Conservation (phyloP, 345 rosid genomes). For the Pistacia integerrima region DNA sequence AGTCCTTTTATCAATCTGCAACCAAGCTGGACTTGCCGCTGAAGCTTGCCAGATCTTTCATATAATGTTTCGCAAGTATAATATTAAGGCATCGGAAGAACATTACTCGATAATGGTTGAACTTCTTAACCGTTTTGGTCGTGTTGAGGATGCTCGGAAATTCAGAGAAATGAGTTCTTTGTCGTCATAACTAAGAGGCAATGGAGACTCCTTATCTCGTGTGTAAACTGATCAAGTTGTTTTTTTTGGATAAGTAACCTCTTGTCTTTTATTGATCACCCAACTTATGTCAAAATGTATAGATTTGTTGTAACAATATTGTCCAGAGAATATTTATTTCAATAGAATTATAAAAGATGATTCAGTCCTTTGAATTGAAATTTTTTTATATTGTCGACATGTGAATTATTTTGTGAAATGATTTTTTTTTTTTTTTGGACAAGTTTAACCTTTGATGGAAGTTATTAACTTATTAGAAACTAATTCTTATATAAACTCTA, state of each 20-base stretch:
- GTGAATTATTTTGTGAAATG: no score
- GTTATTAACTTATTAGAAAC: no score
- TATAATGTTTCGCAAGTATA: conserved; percentile 47
- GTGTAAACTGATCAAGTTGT: background rate
- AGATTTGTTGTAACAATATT: background rate
- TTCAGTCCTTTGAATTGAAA: no score
- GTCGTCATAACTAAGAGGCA: conserved; percentile 6
- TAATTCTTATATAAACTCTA: no score
- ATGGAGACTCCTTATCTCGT: background rate
- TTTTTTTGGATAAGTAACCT: background rate
- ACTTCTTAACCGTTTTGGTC: conserved; percentile 46
- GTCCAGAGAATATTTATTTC: background rate
- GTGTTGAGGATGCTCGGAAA: conserved; percentile 46
- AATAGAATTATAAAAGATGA: no score
- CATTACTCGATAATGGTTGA: conserved; percentile 43
- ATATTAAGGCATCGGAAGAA: conserved; percentile 47
- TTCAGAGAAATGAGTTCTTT: conserved; percentile 36
- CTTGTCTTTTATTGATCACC: background rate
- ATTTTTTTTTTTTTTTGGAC: no score
- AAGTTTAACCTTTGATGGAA: no score
- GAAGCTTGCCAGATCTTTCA: conserved; percentile 60
- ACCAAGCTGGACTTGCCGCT: conserved; percentile 67
- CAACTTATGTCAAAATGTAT: background rate
- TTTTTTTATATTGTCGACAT: no score
- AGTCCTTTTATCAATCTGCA: conserved; percentile 63